Percentiles rank a stretch among this genome's conserved stretches.
Evolutionary conservation across 495 filamentous ascomycete genomes (phyloP).

Genomic region (Xeromyces bisporus): DNA sequence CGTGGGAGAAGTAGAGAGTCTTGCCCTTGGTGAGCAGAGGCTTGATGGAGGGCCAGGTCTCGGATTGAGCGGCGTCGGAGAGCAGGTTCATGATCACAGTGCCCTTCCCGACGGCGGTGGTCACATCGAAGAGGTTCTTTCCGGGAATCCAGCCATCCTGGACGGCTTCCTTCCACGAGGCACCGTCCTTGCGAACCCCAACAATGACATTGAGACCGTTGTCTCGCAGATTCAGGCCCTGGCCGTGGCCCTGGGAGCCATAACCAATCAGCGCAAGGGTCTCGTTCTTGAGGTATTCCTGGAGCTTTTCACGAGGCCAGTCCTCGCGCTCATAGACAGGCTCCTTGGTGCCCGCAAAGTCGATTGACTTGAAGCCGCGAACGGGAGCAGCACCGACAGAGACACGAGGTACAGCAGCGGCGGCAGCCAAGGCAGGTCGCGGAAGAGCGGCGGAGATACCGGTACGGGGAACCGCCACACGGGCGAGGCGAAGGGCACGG

Average conservation of each 20-base stretch:
- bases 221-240: slow-evolving; percentile 97
- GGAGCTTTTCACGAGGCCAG: slow-evolving; percentile 94
- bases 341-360: slow-evolving; percentile 90
- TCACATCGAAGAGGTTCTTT: slow-evolving; percentile 94
- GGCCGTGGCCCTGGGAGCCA: slow-evolving; percentile 95
- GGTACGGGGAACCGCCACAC: slow-evolving; percentile 45
- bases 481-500: slow-evolving; percentile 66
- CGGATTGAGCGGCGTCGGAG: slow-evolving; percentile 88
- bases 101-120: slow-evolving; percentile 83
- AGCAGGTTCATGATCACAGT: slow-evolving; percentile 98
- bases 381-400: slow-evolving; percentile 39
- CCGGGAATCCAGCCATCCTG: slow-evolving; percentile 97
- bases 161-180: slow-evolving; percentile 93
- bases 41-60: slow-evolving; percentile 97
- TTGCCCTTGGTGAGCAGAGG: slow-evolving; percentile 96
- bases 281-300: slow-evolving; percentile 99
- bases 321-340: slow-evolving; percentile 92
- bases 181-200: slow-evolving; percentile 93
- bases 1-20: slow-evolving; percentile 99
- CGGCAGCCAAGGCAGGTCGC: slow-evolving; percentile 25
- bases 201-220: slow-evolving; percentile 98
- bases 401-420: slow-evolving; percentile 20
- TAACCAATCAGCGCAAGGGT: slow-evolving; percentile 98
- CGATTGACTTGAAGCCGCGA: slow-evolving; percentile 37
- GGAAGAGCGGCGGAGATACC: slow-evolving; percentile 26